Percentiles rank a stretch among this genome's conserved stretches.
These are phyloP conservation scores for Arctostaphylos glauca DNA, from an alignment of 148 eudicot genomes.

Conservation along the genomic window DNA sequence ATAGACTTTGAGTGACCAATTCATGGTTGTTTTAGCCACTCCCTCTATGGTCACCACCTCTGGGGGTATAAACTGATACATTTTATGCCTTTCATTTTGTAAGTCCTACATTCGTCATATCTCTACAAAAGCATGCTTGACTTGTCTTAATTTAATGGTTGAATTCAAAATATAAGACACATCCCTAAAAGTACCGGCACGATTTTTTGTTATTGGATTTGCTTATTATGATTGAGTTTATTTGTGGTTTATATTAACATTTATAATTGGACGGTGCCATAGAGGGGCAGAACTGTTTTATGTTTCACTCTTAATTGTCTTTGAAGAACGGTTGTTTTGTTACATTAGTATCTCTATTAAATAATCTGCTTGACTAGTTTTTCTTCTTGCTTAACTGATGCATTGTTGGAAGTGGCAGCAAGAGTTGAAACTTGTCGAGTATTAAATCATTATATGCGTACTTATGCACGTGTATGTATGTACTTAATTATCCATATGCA, in stretches of 20 bases:
- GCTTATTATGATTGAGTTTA: background rate
- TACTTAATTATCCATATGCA: background rate
- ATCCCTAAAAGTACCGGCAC: too few species aligned
- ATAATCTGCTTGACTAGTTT: background rate
- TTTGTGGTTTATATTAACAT: background rate
- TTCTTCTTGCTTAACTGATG: background rate
- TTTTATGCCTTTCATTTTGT: too few species aligned
- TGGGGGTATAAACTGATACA: too few species aligned
- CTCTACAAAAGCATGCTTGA: too few species aligned
- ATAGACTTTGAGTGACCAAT: too few species aligned
- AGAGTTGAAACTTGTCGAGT: background rate
- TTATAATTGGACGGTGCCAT: background rate
- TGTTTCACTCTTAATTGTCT: conserved; percentile 1
- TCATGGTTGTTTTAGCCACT: too few species aligned
- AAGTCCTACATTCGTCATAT: too few species aligned
- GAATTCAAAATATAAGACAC: too few species aligned
- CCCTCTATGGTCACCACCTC: too few species aligned
- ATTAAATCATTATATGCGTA: background rate
- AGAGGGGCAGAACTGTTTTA: background rate
- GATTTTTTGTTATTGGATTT: background rate
- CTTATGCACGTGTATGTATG: too few species aligned
- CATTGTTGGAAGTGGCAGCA: background rate
- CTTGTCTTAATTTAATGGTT: too few species aligned
- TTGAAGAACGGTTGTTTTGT: conserved; percentile 5
- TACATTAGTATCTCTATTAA: background rate